Evolutionary conservation across 352 stramenopile genomes (phyloP), one percentile per base, ranked within the genome.

Genomic region (Peronospora farinosa): DNA sequence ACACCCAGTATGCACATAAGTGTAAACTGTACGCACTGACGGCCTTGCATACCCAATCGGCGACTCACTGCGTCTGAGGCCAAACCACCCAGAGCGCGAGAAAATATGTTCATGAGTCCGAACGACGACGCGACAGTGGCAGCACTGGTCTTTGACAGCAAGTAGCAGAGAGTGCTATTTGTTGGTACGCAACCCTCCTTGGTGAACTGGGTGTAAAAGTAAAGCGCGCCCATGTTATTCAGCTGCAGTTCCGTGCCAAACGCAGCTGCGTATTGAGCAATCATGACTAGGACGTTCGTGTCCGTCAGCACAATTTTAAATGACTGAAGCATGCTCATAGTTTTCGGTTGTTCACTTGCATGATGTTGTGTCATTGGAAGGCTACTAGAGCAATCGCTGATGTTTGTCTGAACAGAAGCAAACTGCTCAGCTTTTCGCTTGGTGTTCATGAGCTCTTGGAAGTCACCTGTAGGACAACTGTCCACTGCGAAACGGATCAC

Each of bases 241-340:
- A 98, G 81, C 60, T 95, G 95, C 16, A 98, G 63, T 61, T 98
- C 95, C 13, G 96, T 90, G 44, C 95, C 95, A 60, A 98, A 98
- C 67, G 74, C 95, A 36, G 84, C 81, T 7, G 74, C 93, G 63
- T 98, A 98, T 52, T 97, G 88, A 25, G 95, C 48, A 61, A 96
- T 89, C 51, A 98, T 72, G 40, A 98, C 62, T 64, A 93, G 90
- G 7, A 86, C 91, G 63, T 97, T 97, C 45, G 77, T 48, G 64
- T 97, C 88, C 2, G 74, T 49, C 25, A 87, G 67, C 28, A 88
- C 87, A 51, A 85, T 60, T 30, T 57, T 49, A 48, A 84, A 84
- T 0, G 73, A 72, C 7, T 54, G 31, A 7, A 69, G 32, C 21
- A 80, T 43, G 9, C 64, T 45, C 39, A 53, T 59, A 7, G 62